Evolutionary conservation across 2,329 filamentous ascomycete genomes (phyloP), one percentile per base, ranked within the genome.

Genomic region (Chlorencoelia australis): DNA sequence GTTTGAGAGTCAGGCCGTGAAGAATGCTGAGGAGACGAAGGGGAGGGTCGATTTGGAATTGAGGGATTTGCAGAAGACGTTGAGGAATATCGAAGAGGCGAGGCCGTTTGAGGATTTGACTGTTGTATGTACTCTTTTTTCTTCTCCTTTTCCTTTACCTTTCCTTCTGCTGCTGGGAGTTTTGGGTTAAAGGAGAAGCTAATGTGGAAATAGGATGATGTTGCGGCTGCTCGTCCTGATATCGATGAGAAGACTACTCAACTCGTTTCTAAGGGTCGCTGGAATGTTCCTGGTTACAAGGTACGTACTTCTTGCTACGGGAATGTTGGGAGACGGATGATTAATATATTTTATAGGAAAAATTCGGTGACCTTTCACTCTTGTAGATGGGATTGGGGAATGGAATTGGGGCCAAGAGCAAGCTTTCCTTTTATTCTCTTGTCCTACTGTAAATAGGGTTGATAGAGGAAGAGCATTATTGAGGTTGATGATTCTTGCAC

Each of bases 281-380:
- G 91, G 91, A 76, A 80, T 70, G 88, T 94, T 59, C 88, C 91
- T 48, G 91, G 91, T 62, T 98, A 98, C 83, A 94, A 95, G 86
- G 89, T 89, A 70, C 56, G 80, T 66, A 33, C 44, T 11, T 26
- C 36, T 13, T 29, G 18, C 14, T 3, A 20, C 4, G 17, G 11
- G 17, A 17, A 16, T 18, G 4, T 16, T 24, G 21, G 16, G 9
- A 19, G 9, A 16, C 37, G 31, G 28, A n/a, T 31, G 43, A 71
- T 82, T 62, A 80, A 61, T 39, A 47, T 43, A 50, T 31, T n/a
- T 30, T 57, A 51, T 57, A 96, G 89, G 91, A 98, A 78, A 94
- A 88, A 76, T 98, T 96, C 67, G 91, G 91, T 71, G 88, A 96
- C 64, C 79, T 96, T 56, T 89, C 91, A 56, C 69, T 94, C 55